phyloP scores from a whole-genome alignment of 2,329 filamentous ascomycete genomes.

The Colletotrichum chlorophyti region DNA sequence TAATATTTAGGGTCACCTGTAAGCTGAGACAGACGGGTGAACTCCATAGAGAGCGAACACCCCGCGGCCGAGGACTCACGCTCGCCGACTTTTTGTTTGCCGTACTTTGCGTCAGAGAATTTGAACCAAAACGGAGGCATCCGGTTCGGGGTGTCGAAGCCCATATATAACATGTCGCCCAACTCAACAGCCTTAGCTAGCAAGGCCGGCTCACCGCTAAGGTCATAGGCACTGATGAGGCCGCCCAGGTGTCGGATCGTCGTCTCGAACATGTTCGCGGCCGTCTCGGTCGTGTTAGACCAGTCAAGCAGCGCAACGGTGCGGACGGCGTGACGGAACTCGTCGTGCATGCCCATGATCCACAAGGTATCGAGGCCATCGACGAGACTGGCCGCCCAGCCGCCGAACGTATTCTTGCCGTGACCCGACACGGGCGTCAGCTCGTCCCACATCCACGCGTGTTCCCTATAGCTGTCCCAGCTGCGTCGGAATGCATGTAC shows the following conservation, averaged over 20 bases:
- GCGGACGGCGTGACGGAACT: conserved; percentile 59
- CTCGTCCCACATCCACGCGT: conserved; percentile 65
- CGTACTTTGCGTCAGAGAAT: conserved; percentile 49
- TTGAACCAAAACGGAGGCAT: conserved; percentile 55
- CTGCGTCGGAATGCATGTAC: conserved; percentile 49
- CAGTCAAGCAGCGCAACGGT: conserved; percentile 63
- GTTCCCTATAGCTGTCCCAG: conserved; percentile 59
- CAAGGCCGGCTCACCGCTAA: conserved; percentile 53
- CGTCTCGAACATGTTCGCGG: conserved; percentile 68
- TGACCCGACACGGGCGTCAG: conserved; percentile 56
- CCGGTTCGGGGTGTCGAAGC: conserved; percentile 61
- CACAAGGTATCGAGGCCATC: conserved; percentile 65
- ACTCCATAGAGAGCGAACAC: conserved; percentile 76
- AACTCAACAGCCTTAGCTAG: conserved; percentile 59
- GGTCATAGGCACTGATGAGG: conserved; percentile 58
- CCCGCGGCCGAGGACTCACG: conserved; percentile 51
- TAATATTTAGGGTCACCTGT: conserved; percentile 78
- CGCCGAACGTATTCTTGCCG: conserved; percentile 55
- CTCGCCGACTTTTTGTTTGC: conserved; percentile 42
- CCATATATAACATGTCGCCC: conserved; percentile 59
- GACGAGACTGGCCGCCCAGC: conserved; percentile 65
- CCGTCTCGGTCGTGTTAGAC: conserved; percentile 48
- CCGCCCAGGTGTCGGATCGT: conserved; percentile 63
- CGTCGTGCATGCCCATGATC: conserved; percentile 64
- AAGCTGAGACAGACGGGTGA: conserved; percentile 76